Conservation (phyloP, 2,329 filamentous ascomycete genomes). For the Clarireedia monteithiana region DNA sequence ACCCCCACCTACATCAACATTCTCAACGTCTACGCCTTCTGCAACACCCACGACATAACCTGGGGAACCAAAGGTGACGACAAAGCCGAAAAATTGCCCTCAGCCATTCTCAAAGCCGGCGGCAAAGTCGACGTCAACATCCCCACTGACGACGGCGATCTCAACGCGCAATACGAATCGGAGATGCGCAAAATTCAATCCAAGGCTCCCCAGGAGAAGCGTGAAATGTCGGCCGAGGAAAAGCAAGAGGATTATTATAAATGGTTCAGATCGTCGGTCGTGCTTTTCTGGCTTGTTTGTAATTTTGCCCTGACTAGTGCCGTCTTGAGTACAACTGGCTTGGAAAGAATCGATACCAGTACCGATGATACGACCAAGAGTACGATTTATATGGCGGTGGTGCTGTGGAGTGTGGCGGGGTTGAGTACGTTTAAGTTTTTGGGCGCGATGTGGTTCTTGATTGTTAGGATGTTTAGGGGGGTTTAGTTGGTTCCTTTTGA, state of each 20-base stretch:
- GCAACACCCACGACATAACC: slow-evolving; percentile 97
- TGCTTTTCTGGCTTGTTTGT: slow-evolving; percentile 84
- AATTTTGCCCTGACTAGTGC: slow-evolving; percentile 94
- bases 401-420: slow-evolving; percentile 83
- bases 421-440: slow-evolving; percentile 84
- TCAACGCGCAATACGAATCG: slow-evolving; percentile 95
- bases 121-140: slow-evolving; percentile 75
- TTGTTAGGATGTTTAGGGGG: slow-evolving; percentile 76
- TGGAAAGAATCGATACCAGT: slow-evolving; percentile 67
- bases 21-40: slow-evolving; percentile 96
- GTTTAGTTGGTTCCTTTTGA: slow-evolving; percentile 54
- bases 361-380: slow-evolving; percentile 42
- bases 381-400: slow-evolving; percentile 78
- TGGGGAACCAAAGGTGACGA: slow-evolving; percentile 99
- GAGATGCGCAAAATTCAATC: slow-evolving; percentile 90
- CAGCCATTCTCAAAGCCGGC: slow-evolving; percentile 67
- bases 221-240: slow-evolving; percentile 53
- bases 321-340: slow-evolving; percentile 76
- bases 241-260: slow-evolving; percentile 98
- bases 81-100: slow-evolving; percentile 80
- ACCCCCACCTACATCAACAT: slow-evolving; percentile 94
- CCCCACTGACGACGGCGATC: slow-evolving; percentile 95
- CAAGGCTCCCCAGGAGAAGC: slow-evolving; percentile 81
- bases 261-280: slow-evolving; percentile 95
- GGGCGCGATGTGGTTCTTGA: slow-evolving; percentile 70